Evolutionary conservation across 129 eudicot genomes (phyloP).

Genomic region (Deinandra increscens): DNA sequence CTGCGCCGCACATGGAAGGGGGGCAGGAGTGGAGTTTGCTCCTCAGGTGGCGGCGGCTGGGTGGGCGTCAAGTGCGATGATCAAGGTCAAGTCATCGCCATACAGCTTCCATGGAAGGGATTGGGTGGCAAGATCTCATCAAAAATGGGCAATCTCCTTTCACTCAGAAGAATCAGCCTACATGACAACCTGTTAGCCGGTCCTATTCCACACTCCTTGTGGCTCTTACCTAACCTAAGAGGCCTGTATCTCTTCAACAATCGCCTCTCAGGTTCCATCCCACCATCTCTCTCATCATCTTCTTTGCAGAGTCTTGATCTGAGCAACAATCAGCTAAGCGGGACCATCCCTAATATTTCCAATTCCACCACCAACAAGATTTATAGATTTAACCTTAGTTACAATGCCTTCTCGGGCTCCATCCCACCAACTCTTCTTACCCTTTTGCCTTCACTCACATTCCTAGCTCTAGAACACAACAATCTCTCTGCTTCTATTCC

Average conservation of each 20-base stretch:
- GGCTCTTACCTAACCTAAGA: conserved; percentile 69
- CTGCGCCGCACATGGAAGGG: conserved; percentile 67
- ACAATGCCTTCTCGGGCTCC: conserved; percentile 61
- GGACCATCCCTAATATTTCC: conserved; percentile 56
- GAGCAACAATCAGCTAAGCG: conserved; percentile 71
- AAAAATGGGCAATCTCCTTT: conserved; percentile 58
- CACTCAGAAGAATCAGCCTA: conserved; percentile 72
- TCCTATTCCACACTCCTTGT: conserved; percentile 62
- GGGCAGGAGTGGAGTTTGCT: conserved; percentile 57
- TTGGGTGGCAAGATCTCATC: conserved; percentile 69
- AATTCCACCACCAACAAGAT: conserved; percentile 62
- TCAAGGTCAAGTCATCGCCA: conserved; percentile 57
- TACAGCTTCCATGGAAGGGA: conserved; percentile 89
- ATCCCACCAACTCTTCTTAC: conserved; percentile 54
- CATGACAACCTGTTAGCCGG: conserved; percentile 80
- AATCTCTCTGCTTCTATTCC: conserved; percentile 80
- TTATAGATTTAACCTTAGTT: conserved; percentile 80
- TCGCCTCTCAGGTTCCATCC: conserved; percentile 80
- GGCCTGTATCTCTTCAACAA: conserved; percentile 87
- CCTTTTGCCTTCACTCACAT: conserved; percentile 59
- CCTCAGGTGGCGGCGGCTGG: conserved; percentile 82
- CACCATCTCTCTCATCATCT: conserved; percentile 55
- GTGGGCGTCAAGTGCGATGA: conserved; percentile 79
- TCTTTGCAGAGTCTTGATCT: conserved; percentile 70
- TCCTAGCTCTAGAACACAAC: conserved; percentile 72